Evolutionary conservation across 2,329 filamentous ascomycete genomes (phyloP).

Genomic region (Cladophialophora yegresii): DNA sequence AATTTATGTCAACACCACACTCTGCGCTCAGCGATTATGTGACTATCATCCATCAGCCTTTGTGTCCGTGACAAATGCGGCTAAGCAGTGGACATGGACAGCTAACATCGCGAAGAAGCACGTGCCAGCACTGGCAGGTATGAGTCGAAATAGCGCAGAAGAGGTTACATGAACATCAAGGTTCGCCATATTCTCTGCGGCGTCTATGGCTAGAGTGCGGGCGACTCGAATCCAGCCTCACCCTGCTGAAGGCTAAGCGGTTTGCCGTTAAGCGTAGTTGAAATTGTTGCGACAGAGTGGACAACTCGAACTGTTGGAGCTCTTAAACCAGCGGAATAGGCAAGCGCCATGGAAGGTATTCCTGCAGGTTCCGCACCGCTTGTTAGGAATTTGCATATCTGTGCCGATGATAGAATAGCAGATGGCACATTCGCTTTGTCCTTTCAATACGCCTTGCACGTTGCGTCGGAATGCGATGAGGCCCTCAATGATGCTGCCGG

Average conservation of each 20-base stretch:
- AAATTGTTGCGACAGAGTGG: conserved; percentile 91
- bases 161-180: too few relatives aligned
- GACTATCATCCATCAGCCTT: background rate
- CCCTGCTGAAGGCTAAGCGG: too few relatives aligned
- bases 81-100: too few relatives aligned
- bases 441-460: conserved; percentile 82
- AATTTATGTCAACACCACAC: background rate
- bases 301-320: conserved; percentile 85
- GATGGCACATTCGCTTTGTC: conserved; percentile 92
- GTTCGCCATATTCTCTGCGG: too few relatives aligned
- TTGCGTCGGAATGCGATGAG: conserved; percentile 83
- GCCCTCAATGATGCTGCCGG: conserved; percentile 84
- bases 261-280: conserved; percentile 54
- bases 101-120: too few relatives aligned
- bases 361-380: conserved; percentile 87
- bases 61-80: background rate
- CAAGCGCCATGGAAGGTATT: conserved; percentile 89
- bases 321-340: conserved; percentile 96
- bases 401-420: conserved; percentile 92
- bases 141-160: too few relatives aligned
- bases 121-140: too few relatives aligned
- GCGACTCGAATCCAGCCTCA: too few relatives aligned
- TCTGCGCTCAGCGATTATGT: background rate
- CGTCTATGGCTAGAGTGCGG: too few relatives aligned
- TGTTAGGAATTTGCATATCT: conserved; percentile 88